Percentiles rank a stretch among this genome's conserved stretches.
Conservation (phyloP, 2,329 filamentous ascomycete genomes). For the Nothophoma quercina region DNA sequence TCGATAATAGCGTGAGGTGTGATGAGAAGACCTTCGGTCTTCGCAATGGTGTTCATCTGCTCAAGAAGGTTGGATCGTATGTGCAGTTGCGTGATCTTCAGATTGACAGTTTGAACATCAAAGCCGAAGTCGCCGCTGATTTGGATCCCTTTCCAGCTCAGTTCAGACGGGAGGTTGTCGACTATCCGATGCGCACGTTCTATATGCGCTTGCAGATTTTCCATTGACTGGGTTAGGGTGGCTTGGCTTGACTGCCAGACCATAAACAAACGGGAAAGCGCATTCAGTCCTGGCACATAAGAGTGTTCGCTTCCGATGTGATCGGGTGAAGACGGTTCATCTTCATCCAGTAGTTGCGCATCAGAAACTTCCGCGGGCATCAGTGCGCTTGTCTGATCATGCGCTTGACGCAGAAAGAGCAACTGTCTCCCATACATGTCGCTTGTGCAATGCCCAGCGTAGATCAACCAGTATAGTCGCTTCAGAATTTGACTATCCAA, state of each 20-base stretch:
- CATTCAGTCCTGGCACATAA: slow-evolving; percentile 29
- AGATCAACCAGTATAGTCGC: slow-evolving; percentile 31
- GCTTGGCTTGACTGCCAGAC: slow-evolving; percentile 33
- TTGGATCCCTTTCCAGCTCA: slow-evolving; percentile 18
- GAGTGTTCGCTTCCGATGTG: neutral
- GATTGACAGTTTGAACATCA: slow-evolving; percentile 30
- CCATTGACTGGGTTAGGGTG: slow-evolving; percentile 18
- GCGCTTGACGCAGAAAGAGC: slow-evolving; percentile 22
- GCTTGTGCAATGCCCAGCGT: slow-evolving; percentile 26
- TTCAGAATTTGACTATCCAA: slow-evolving; percentile 25
- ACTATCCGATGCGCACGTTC: slow-evolving; percentile 20
- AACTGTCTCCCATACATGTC: slow-evolving; percentile 29
- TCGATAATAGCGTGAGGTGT: slow-evolving; percentile 27
- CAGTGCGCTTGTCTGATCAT: slow-evolving; percentile 21
- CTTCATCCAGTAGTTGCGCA: slow-evolving; percentile 17
- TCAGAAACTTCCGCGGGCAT: slow-evolving; percentile 23
- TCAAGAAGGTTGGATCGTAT: slow-evolving; percentile 32
- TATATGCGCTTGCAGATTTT: slow-evolving; percentile 26
- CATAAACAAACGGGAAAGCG: slow-evolving; percentile 26
- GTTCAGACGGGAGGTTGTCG: slow-evolving; percentile 21
- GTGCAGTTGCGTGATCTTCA: slow-evolving; percentile 32
- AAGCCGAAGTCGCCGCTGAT: slow-evolving; percentile 24
- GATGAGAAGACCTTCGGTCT: slow-evolving; percentile 15
- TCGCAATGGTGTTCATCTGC: slow-evolving; percentile 28
- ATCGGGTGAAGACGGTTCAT: neutral